A percentile compares a stretch with the other conserved stretches of the same genome.
Evolutionary conservation across 371 early-diverging fungal species (phyloP).

Genomic region (Entomophthora muscae): DNA sequence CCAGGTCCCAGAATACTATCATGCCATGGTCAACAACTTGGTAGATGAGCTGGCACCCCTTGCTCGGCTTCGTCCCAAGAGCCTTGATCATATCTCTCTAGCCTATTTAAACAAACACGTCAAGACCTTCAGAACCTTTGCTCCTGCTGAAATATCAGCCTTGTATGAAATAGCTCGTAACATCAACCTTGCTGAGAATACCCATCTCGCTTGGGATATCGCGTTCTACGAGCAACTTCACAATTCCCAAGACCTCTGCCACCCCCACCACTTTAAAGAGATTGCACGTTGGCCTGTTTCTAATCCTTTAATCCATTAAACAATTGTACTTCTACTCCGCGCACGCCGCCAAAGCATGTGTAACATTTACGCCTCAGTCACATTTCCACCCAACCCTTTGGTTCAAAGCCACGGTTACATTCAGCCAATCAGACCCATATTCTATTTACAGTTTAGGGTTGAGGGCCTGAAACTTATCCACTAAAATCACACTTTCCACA

Average conservation of each 20-base stretch:
- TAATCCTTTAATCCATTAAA: too few relatives aligned
- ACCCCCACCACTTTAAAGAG: background rate
- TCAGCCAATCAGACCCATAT: too few relatives aligned
- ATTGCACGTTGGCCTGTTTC: background rate
- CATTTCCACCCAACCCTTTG: too few relatives aligned
- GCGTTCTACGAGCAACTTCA: constrained; percentile 4
- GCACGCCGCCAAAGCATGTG: too few relatives aligned
- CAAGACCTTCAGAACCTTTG: background rate
- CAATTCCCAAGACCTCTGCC: background rate
- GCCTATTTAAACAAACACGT: constrained; percentile 3
- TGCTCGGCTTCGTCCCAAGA: background rate
- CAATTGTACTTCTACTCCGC: too few relatives aligned
- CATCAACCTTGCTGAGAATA: background rate
- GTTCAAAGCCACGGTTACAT: too few relatives aligned
- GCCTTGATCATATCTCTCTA: background rate
- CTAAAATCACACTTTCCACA: too few relatives aligned
- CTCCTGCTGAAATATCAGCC: background rate
- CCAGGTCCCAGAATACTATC: background rate
- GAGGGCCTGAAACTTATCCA: too few relatives aligned
- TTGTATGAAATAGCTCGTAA: background rate
- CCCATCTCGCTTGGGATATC: background rate
- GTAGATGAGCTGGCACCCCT: background rate
- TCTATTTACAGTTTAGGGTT: too few relatives aligned
- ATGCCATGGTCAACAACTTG: background rate
- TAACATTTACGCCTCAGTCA: too few relatives aligned